These are phyloP conservation scores for Lipomyces sp. DNA, from an alignment of 805 yeast species.

Conservation along the genomic window DNA sequence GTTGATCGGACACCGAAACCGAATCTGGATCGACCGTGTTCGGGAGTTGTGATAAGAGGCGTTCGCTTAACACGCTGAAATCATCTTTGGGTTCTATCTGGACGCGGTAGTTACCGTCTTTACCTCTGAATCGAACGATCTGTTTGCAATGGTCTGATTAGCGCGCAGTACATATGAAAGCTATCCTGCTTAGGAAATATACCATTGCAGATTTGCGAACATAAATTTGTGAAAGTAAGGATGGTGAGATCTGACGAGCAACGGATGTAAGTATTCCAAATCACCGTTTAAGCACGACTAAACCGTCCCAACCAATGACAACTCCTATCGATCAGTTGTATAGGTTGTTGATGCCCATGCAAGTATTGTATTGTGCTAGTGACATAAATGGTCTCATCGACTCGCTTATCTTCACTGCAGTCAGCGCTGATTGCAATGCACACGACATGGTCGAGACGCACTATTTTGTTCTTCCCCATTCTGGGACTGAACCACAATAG, in stretches of 20 bases:
- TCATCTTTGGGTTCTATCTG: constrained; percentile 53
- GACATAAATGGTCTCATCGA: neutral
- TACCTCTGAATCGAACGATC: constrained; percentile 82
- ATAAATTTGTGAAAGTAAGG: neutral
- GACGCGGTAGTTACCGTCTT: constrained; percentile 80
- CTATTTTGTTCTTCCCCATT: constrained; percentile 16
- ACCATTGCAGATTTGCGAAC: neutral
- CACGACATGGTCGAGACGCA: no score
- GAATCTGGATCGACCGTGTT: constrained; percentile 42
- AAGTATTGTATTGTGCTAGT: neutral
- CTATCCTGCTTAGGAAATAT: neutral
- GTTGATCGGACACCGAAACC: constrained; percentile 52
- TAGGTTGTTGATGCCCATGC: neutral
- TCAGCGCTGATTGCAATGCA: no score
- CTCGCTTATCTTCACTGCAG: no score
- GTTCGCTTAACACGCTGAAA: constrained; percentile 53
- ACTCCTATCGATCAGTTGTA: neutral
- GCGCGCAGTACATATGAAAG: neutral
- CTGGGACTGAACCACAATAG: neutral
- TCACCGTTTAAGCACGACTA: neutral
- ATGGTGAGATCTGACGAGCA: neutral
- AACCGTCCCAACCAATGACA: neutral
- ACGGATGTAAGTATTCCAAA: no score
- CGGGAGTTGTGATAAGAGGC: constrained; percentile 46
- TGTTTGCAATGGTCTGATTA: constrained; percentile 28